phyloP scores from a whole-genome alignment of 306 rosid species.

The Crataegus laevigata region DNA sequence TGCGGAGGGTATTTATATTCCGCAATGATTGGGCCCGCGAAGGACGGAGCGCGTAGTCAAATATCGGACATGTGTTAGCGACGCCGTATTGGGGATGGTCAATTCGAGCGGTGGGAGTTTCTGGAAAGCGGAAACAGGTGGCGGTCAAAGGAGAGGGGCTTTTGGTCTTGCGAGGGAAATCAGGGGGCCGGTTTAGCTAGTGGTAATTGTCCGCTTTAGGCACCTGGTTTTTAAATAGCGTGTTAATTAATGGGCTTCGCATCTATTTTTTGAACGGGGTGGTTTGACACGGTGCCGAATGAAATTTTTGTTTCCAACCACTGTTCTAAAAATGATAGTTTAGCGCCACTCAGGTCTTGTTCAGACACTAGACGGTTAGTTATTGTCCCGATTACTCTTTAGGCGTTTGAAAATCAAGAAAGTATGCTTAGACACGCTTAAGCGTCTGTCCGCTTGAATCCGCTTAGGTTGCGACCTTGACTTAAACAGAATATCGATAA shows the following conservation, averaged over 20 bases:
- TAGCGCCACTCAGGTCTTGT: accelerated
- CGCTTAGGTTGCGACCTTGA: too few relatives aligned
- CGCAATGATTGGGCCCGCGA: neutral
- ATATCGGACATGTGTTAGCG: neutral
- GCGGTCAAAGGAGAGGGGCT: neutral
- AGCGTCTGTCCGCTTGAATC: too few relatives aligned
- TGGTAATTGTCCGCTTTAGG: neutral
- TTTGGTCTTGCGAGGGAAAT: neutral
- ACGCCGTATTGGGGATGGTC: neutral
- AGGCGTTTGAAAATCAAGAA: too few relatives aligned
- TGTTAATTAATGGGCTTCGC: neutral
- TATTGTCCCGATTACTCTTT: accelerated
- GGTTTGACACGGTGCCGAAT: too few relatives aligned
- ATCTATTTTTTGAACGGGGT: too few relatives aligned
- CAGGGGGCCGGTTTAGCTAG: neutral
- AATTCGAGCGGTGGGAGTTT: neutral
- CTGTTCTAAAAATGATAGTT: too few relatives aligned
- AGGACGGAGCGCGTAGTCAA: neutral
- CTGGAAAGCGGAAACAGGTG: neutral
- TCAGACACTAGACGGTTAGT: accelerated
- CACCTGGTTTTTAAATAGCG: neutral
- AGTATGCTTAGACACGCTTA: too few relatives aligned
- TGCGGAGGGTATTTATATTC: neutral
- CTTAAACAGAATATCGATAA: too few relatives aligned
- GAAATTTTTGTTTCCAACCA: too few relatives aligned